Conservation (phyloP, 2,329 filamentous ascomycete genomes). For the Fusarium abutilonis region DNA sequence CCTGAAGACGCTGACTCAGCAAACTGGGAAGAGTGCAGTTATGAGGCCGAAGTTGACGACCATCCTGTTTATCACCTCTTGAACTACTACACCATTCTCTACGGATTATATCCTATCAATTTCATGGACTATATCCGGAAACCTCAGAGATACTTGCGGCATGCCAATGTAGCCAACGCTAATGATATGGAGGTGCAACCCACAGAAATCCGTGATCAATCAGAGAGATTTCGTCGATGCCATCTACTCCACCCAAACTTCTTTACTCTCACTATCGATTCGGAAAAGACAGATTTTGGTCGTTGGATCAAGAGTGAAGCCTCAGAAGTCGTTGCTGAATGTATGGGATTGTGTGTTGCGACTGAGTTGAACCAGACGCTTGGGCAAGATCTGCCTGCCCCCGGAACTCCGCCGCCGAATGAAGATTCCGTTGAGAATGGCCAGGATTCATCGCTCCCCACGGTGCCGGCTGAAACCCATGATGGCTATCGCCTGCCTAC, state of each 20-base stretch:
- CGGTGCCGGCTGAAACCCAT: slow-evolving; percentile 45
- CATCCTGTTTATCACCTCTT: slow-evolving; percentile 72
- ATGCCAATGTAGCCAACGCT: slow-evolving; percentile 73
- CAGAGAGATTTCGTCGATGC: slow-evolving; percentile 76
- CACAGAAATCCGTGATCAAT: slow-evolving; percentile 78
- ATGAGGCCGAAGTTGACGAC: slow-evolving; percentile 70
- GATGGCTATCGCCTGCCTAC: slow-evolving; percentile 65
- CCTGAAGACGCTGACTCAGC: slow-evolving; percentile 53
- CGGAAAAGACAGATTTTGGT: slow-evolving; percentile 78
- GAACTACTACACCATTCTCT: slow-evolving; percentile 83
- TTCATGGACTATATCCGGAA: slow-evolving; percentile 89
- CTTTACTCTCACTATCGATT: slow-evolving; percentile 80
- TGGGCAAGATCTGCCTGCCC: slow-evolving; percentile 38
- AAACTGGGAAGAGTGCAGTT: slow-evolving; percentile 72
- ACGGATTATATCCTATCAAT: slow-evolving; percentile 85
- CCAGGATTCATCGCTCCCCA: slow-evolving; percentile 55
- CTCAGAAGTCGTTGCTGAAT: slow-evolving; percentile 81
- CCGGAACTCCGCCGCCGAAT: slow-evolving; percentile 38
- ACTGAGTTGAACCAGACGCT: slow-evolving; percentile 43
- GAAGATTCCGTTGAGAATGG: slow-evolving; percentile 49
- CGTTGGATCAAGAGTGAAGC: slow-evolving; percentile 84
- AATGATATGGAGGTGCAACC: slow-evolving; percentile 83
- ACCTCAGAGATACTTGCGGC: slow-evolving; percentile 79
- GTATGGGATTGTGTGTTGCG: slow-evolving; percentile 71
- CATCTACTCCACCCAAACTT: slow-evolving; percentile 88